Percentiles rank a stretch among this genome's conserved stretches.
Evolutionary conservation across 805 yeast genomes (phyloP).

Genomic region (Nakazawaea molendinolei): DNA sequence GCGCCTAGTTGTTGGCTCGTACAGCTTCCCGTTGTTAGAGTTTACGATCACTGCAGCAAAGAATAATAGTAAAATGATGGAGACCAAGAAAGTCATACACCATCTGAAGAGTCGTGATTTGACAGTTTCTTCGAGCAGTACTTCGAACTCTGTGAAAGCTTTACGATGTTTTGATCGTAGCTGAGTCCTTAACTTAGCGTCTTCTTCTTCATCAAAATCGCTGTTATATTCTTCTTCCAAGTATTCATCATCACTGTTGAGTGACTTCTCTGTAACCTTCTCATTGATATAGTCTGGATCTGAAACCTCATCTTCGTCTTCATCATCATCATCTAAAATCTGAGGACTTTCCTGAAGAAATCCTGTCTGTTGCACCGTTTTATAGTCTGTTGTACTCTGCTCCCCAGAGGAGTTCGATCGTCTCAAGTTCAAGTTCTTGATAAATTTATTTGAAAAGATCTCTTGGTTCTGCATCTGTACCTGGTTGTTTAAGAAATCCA

Average conservation of each 20-base stretch:
- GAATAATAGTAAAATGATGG: background rate
- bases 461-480: conserved; percentile 2
- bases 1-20: background rate
- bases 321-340: conserved; percentile 4
- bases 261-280: background rate
- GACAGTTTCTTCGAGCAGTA: background rate
- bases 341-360: conserved; percentile 4
- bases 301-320: conserved; percentile 4
- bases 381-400: no score
- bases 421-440: background rate
- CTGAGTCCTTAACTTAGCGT: background rate
- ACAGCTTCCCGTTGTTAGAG: background rate
- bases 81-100: background rate
- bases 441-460: background rate
- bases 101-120: background rate
- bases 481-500: background rate
- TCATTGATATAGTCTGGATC: background rate
- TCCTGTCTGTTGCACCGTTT: background rate
- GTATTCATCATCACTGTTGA: conserved; percentile 2
- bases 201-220: conserved; percentile 5
- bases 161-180: background rate
- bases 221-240: conserved; percentile 7
- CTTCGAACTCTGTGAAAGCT: background rate
- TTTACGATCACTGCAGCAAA: background rate
- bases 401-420: background rate